Base-by-base conservation (phyloP, 75 land plant species). In the Pinus tabuliformis region DNA sequence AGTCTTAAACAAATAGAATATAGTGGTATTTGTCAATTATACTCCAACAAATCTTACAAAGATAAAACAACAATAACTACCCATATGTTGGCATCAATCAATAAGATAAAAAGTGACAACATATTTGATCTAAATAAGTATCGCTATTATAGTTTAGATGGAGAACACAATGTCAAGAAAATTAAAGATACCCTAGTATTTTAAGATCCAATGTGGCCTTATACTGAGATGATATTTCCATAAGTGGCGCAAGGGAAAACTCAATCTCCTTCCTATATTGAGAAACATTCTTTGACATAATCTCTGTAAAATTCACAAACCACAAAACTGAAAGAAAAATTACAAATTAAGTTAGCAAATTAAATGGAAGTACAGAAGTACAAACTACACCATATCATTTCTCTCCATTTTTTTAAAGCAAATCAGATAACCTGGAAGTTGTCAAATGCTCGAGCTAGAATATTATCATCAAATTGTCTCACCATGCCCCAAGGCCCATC, bases 301-400 rank as follows among this genome's bases (percentile, higher is more conserved):
- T 92, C 61, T 92, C 88, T 22, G 98, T 91, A 72, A 90, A 95
- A 79, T 95, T 95, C 20, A 95, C 95, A 84, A 95, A 95, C 98
- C 93, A 73, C 45, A 80, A n/a, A 58, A 76, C 63, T 30, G 39
- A 63, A 74, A 66, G 59, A 12, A 42, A 81, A 63, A 49, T 62
- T 49, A 68, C 26, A 20, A 8, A 5, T 17, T 56, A 49, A 63
- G 12, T 70, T n/a, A n/a, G n/a, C n/a, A n/a, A n/a, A n/a, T n/a
- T n/a, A n/a, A n/a, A n/a, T n/a, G 22, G 16, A 59, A 58, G n/a
- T 59, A 4, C 9, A 5, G 74, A 77, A 75, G 65, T 22, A 5
- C 17, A 21, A 28, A 63, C 16, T 15, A 22, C 3, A 3, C 59
- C 17, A 8, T 64, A 17, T 21, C 12, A 73, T 37, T 18, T 52